Percentiles rank a stretch among this genome's conserved stretches.
phyloP scores from a whole-genome alignment of 768 basidiomycete species.

The Harrya chromipes region DNA sequence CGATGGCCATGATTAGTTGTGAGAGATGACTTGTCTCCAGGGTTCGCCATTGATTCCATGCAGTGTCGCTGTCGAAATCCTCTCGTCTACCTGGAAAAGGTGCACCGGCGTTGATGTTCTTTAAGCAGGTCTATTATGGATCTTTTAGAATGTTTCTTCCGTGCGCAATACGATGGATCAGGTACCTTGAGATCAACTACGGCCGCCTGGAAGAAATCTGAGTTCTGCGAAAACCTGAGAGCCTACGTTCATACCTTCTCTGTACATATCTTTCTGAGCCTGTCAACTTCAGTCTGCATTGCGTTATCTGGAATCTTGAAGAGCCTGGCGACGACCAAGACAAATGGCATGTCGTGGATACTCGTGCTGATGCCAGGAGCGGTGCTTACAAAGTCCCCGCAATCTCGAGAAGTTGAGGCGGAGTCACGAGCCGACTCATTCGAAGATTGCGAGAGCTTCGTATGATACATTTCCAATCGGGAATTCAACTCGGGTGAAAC shows the following conservation, averaged over 20 bases:
- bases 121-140: constrained; percentile 64
- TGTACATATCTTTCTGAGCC: constrained; percentile 59
- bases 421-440: constrained; percentile 70
- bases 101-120: constrained; percentile 82
- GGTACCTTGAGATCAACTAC: constrained; percentile 81
- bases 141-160: constrained; percentile 2
- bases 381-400: constrained; percentile 45
- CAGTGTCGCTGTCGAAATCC: constrained; percentile 81
- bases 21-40: constrained; percentile 81
- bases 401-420: constrained; percentile 53
- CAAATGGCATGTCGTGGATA: constrained; percentile 76
- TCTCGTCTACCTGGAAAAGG: constrained; percentile 83
- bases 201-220: constrained; percentile 56
- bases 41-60: constrained; percentile 81
- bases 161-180: neutral
- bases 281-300: constrained; percentile 71
- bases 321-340: constrained; percentile 60
- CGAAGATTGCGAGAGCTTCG: constrained; percentile 66
- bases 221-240: neutral
- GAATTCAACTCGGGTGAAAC: constrained; percentile 80
- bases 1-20: constrained; percentile 85
- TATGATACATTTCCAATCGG: constrained; percentile 79
- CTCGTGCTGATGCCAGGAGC: constrained; percentile 39
- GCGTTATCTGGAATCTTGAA: constrained; percentile 73
- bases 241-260: constrained; percentile 54